Evolutionary conservation across 768 basidiomycete species (phyloP), one percentile per base, ranked within the genome.

Genomic region (Peribolospora kevripleyi): DNA sequence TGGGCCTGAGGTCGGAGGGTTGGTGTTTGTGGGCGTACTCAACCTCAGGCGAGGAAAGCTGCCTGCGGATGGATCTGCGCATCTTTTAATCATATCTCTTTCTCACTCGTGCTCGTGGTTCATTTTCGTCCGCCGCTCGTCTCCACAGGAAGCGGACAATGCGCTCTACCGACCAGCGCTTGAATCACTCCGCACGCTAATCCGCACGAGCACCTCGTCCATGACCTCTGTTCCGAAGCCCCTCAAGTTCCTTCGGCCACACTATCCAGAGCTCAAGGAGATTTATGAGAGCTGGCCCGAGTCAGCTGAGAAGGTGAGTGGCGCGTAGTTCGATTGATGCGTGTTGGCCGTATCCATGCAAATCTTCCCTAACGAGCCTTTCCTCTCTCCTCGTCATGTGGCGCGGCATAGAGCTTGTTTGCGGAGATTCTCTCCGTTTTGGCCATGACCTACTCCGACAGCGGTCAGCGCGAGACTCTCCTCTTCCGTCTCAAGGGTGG

Each of bases 141-240:
- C 39, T 39, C n/a, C 58, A 39, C 62, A 97, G 91, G 91, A 98
- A 79, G 65, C 82, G 56, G 79, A 93, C 64, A 81, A 78, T 0
- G 73, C 76, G 41, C 74, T 97, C 41, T 86, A 95, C 67, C 74
- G 79, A 13, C 81, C 90, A 36, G 87, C 91, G 38, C 74, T 98
- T 10, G 91, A 98, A 70, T 86, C 86, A 3, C 74, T 98, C 7
- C 77, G 91, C 50, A 87, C 83, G 6, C 73, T 97, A 47, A 97
- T 97, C 64, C 75, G 86, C 64, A 95, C 91, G 5, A 88, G 88
- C 8, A 98, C 93, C 3, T 90, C 85, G 11, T 93, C 88, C 5
- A 97, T 98, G 91, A 98, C 93, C 8, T 90, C 87, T 36, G 91
- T 98, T 7, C 93, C 93, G 1, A 97, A 98, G 71, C 93, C 93